A percentile compares a stretch with the other conserved stretches of the same genome.
These are phyloP conservation scores for Trichophyton rubrum DNA, from an alignment of 2,329 filamentous ascomycete species.

Conservation along the genomic window DNA sequence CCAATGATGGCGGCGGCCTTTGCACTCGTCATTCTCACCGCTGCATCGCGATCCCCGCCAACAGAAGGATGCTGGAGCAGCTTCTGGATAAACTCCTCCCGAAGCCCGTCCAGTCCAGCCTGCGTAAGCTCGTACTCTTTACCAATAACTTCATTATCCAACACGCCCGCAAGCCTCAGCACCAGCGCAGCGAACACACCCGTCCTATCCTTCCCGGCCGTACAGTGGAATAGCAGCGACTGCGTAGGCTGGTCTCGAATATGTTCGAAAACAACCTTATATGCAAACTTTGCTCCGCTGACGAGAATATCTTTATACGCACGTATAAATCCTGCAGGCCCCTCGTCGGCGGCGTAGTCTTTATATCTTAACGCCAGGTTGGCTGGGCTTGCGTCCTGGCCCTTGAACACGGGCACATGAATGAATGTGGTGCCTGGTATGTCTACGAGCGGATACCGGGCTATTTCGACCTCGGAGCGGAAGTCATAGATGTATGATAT, in stretches of 20 bases:
- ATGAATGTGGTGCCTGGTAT: conserved; percentile 42
- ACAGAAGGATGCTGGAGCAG: conserved; percentile 40
- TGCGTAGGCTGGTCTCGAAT: conserved; percentile 35
- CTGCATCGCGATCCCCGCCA: conserved; percentile 33
- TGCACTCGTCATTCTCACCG: conserved; percentile 33
- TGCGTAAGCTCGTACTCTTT: conserved; percentile 18
- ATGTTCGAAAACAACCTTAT: conserved; percentile 48
- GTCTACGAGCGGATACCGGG: conserved; percentile 30
- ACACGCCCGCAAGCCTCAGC: conserved; percentile 50
- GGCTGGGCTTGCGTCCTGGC: conserved; percentile 53
- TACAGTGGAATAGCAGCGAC: conserved; percentile 58
- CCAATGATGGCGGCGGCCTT: conserved; percentile 41
- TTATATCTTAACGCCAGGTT: conserved; percentile 48
- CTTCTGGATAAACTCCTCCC: conserved; percentile 39
- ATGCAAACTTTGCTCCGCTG: conserved; percentile 47
- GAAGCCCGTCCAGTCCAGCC: conserved; percentile 32
- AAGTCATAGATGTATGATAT: conserved; percentile 58
- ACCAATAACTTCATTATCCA: conserved; percentile 44
- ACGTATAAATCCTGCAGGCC: conserved; percentile 52
- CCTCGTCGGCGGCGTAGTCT: conserved; percentile 45
- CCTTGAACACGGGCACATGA: conserved; percentile 54
- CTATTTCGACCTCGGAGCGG: conserved; percentile 41
- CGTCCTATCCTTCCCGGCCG: conserved; percentile 65
- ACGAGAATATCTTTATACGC: conserved; percentile 56
- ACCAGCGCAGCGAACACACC: conserved; percentile 57